These are phyloP conservation scores for Wallemia hederae DNA, from an alignment of 1,284 basidiomycete genomes.

Conservation along the genomic window DNA sequence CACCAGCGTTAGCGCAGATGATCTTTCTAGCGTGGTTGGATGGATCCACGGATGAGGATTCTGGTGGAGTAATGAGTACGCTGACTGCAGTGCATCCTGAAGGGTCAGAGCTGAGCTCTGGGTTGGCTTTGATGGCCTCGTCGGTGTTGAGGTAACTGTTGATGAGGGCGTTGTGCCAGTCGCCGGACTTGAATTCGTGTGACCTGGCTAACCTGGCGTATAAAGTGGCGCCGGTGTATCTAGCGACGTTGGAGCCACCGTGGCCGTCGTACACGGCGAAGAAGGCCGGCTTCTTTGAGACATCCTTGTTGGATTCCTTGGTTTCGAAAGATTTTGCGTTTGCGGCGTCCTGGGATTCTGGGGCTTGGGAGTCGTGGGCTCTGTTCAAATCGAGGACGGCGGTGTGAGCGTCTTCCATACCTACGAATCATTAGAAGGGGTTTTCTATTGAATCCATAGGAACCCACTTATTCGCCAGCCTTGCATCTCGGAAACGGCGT, in stretches of 20 bases:
- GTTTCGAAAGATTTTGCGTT: background rate
- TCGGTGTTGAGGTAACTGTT: constrained; percentile 77
- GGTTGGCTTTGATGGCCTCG: constrained; percentile 63
- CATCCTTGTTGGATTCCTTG: constrained; percentile 1
- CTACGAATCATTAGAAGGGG: constrained; percentile 18
- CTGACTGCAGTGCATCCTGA: constrained; percentile 93
- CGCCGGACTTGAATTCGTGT: constrained; percentile 35
- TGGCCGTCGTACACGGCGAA: constrained; percentile 98
- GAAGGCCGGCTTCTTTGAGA: constrained; percentile 27
- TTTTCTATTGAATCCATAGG: constrained; percentile 1
- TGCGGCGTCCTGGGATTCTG: background rate
- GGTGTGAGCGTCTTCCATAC: constrained; percentile 94
- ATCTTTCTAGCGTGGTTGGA: background rate
- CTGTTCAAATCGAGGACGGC: background rate
- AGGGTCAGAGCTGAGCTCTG: constrained; percentile 59
- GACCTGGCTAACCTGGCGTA: constrained; percentile 49
- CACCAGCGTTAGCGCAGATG: constrained; percentile 58
- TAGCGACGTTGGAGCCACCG: constrained; percentile 72
- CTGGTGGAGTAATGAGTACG: constrained; percentile 34
- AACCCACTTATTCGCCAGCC: constrained; percentile 89
- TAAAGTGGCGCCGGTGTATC: constrained; percentile 65
- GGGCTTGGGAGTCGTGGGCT: background rate
- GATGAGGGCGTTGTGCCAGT: constrained; percentile 56
- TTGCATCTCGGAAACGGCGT: constrained; percentile 87
- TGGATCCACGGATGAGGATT: background rate